Base-by-base conservation (phyloP, 2,329 filamentous ascomycete species). In the Fusarium staphyleae region DNA sequence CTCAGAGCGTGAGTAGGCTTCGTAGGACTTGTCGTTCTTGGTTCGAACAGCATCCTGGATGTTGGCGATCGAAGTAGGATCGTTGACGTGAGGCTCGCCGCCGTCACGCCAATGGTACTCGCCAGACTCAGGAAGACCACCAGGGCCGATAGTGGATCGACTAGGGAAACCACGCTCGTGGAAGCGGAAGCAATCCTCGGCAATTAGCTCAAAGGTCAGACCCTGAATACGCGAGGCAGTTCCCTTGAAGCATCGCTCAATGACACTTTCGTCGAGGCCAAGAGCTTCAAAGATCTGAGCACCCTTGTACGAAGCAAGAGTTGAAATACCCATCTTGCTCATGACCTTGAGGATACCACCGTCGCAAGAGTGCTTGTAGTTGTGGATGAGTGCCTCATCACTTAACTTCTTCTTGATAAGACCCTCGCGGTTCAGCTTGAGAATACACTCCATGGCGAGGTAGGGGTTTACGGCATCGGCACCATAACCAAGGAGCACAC, bases 271-370 rank as follows among this genome's bases (percentile, higher is more conserved):
- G 69, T 97, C 93, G 28, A 97, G 87, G 76, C 93, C 93, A 35
- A 98, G 88, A 41, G 93, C 92, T 74, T 98, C 93, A 66, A 97
- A 98, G 62, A 98, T 98, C 78, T 98, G 93, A 49, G 93, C 93
- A 70, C 93, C 93, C 81, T 98, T 98, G 81, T 98, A 98, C 65
- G 89, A 93, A 70, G 93, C 91, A 37, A 98, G 81, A 26, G 93
- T 98, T 6, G 93, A 97, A 62, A 98, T 98, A 79, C 93, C 93
- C 93, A 98, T 98, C 82, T 98, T 98, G 74, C 89, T 95, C 93
- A 98, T 98, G 73, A 98, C 93, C 77, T 98, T 98, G 61, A 98
- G 81, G 61, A 98, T 96, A 78, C 93, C 93, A 70, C 93, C 93
- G 66, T 97, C 93, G 68, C 90, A 93, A 58, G 93, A 97, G 75